Evolutionary conservation across 2,329 filamentous ascomycete genomes (phyloP), one percentile per base, ranked within the genome.

Genomic region (Apiospora phragmitis): DNA sequence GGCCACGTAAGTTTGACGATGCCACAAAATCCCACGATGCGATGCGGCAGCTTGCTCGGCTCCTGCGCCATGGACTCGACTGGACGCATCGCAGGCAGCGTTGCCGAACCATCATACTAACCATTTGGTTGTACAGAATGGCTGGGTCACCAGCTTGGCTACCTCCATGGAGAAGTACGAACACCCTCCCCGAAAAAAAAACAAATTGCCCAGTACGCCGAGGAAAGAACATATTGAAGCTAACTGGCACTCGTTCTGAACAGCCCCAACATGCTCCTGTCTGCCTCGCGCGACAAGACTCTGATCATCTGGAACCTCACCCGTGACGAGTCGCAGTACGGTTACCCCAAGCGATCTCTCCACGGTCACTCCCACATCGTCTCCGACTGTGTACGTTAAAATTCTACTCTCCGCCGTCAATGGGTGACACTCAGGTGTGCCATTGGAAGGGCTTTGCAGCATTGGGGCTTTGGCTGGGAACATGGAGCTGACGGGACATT

Each of bases 271-370:
- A 98, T 99, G 95, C 95, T 99, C 85, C 92, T 99, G 81, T 99
- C 96, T 79, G 95, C 90, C 82, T 94, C 91, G 84, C 94, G 96
- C 88, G 96, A 99, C 91, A 98, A 98, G 93, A 94, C 93, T 79
- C 90, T 99, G 85, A 99, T 99, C 89, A 97, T 99, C 91, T 99
- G 96, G 96, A 97, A 98, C 91, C 91, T 99, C 82, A 98, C 96
- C 86, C 95, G 96, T 87, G 95, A 98, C 86, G 96, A 98, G 89
- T 91, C 92, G 84, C 92, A 94, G 84, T 99, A 98, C 90, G 96
- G 96, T 81, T 97, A 97, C 91, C 96, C 96, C 83, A 98, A 99
- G 92, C 93, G 96, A 88, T 97, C 94, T 83, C 94, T 99, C 79
- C 92, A 97, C 88, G 96, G 96, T 83, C 96, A 99, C 91, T 98